These are phyloP conservation scores for Hebeloma cylindrosporum DNA, from an alignment of 768 basidiomycete genomes.

Conservation along the genomic window DNA sequence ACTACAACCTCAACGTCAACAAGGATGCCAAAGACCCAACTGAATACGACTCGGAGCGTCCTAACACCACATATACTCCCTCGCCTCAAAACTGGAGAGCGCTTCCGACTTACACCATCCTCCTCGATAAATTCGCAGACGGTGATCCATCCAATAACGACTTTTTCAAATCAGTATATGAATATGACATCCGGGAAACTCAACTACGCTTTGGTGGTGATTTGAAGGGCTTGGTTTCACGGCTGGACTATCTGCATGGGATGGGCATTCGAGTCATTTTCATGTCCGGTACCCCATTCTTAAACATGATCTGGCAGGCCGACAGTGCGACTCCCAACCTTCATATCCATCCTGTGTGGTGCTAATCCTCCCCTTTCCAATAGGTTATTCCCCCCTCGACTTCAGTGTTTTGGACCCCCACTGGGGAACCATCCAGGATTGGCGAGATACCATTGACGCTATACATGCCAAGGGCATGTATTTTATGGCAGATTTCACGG, in stretches of 20 bases:
- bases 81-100: conserved; percentile 88
- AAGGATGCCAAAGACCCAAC: conserved; percentile 49
- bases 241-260: conserved; percentile 84
- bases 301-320: conserved; percentile 97
- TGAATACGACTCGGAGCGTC: conserved; percentile 58
- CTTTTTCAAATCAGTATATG: conserved; percentile 76
- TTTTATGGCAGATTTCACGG: conserved; percentile 90
- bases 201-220: conserved; percentile 91
- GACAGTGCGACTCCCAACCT: conserved; percentile 65
- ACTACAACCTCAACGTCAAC: conserved; percentile 81
- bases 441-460: conserved; percentile 71
- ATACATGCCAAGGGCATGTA: conserved; percentile 87
- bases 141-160: conserved; percentile 93
- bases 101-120: conserved; percentile 75
- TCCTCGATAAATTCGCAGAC: conserved; percentile 93
- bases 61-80: conserved; percentile 66
- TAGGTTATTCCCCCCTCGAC: conserved; percentile 92
- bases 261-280: conserved; percentile 87
- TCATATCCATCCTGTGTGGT: not conserved
- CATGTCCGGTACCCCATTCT: conserved; percentile 88
- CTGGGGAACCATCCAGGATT: conserved; percentile 83
- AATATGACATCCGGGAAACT: conserved; percentile 85
- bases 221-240: conserved; percentile 70
- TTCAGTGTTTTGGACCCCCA: conserved; percentile 91
- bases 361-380: conserved; percentile 12